Percentiles rank a stretch among this genome's conserved stretches.
Evolutionary conservation across 306 rosid species (phyloP).

Genomic region (Pachyrhizus erosus): DNA sequence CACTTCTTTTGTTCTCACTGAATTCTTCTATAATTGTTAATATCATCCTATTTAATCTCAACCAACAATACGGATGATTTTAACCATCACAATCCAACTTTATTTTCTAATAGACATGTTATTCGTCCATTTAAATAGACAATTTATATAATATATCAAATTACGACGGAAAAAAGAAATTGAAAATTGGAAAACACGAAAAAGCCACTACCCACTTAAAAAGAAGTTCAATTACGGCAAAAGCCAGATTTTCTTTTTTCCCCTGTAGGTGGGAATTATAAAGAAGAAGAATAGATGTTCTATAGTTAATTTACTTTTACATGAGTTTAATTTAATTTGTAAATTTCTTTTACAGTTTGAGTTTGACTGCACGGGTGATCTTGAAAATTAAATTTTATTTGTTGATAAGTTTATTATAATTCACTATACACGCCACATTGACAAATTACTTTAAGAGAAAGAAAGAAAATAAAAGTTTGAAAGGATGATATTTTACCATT

Average conservation of each 20-base stretch:
- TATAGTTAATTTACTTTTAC: neutral
- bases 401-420: neutral
- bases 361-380: neutral
- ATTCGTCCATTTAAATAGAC: neutral
- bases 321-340: neutral
- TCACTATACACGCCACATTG: neutral
- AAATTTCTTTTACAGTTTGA: neutral
- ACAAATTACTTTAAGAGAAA: neutral
- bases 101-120: neutral
- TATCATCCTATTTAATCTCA: neutral
- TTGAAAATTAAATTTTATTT: neutral
- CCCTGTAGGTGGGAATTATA: neutral
- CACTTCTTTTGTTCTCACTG: neutral
- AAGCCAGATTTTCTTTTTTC: neutral
- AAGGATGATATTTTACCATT: neutral
- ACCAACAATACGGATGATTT: neutral
- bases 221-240: neutral
- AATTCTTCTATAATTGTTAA: neutral
- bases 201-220: conserved; percentile 7
- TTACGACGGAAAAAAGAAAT: neutral
- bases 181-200: neutral
- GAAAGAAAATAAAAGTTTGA: neutral
- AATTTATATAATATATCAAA: neutral
- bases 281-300: neutral
- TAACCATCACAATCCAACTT: no score